phyloP scores from a whole-genome alignment of 108 stramenopile genomes.

The Cyclotella kingstonii region DNA sequence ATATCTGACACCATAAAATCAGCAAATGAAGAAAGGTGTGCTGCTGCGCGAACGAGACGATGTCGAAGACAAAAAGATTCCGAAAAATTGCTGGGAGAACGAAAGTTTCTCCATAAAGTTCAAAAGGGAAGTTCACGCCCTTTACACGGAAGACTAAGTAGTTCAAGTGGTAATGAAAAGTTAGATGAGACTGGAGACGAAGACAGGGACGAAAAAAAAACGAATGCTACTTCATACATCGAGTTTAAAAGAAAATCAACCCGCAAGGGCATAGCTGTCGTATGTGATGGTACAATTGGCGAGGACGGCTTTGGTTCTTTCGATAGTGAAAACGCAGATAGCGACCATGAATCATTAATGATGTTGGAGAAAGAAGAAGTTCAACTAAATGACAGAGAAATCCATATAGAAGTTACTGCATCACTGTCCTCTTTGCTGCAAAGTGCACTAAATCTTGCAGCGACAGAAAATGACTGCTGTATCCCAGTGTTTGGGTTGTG shows the following conservation, averaged over 20 bases:
- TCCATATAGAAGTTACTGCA: conserved; percentile 27
- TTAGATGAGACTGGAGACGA: not conserved
- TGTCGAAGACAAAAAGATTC: not conserved
- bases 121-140: no score
- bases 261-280: not conserved
- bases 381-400: conserved; percentile 15
- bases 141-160: no score
- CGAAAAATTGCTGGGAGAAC: not conserved
- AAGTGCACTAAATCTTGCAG: conserved; percentile 70
- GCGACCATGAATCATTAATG: conserved; percentile 6
- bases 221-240: not conserved
- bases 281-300: not conserved
- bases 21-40: conserved; percentile 14
- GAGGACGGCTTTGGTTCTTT: not conserved
- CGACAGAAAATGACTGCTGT: conserved; percentile 54
- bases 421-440: conserved; percentile 47
- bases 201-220: not conserved
- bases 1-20: conserved; percentile 14
- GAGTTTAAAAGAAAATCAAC: no score
- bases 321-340: not conserved
- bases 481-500: conserved; percentile 83
- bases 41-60: conserved; percentile 10
- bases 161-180: not conserved
- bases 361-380: conserved; percentile 9
- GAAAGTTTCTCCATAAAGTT: no score